Base-by-base conservation (phyloP, 208 protist genomes). In the Porcisia hertigi region DNA sequence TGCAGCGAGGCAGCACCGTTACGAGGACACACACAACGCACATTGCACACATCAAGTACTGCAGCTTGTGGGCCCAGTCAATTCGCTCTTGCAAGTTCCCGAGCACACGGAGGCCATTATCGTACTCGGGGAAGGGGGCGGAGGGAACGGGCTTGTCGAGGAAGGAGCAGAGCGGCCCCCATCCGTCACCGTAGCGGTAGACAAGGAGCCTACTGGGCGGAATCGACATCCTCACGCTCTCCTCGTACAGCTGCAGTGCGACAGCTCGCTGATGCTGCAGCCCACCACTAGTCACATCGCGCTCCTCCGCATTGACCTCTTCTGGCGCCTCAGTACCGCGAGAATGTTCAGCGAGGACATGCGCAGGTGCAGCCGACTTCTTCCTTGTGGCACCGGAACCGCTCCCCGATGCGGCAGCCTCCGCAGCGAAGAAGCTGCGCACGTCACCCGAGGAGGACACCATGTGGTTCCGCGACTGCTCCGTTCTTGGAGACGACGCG, bases 131-230 rank as follows among this genome's bases (percentile, higher is more conserved):
- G 67, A 94, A 96, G 8, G 88, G 82, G 30, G 79, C 74, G 36
- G 76, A 57, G 16, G 92, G 92, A 2, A 88, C 77, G 7, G 78
- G 45, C 72, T 89, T 90, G 34, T 87, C 92, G 0, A 96, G 84
- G 71, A 96, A 96, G 25, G 54, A 69, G 77, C 92, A 96, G 23
- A 96, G 80, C 14, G 88, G 86, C 75, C 83, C 85, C 89, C 92
- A 96, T 25, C 88, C 92, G 41, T 94, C 89, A 54, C 85, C 83
- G 74, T 89, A 71, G 69, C 81, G 84, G 73, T 90, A 92, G 58
- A 96, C 89, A 49, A 93, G 81, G 53, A 96, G 82, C 43, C 81
- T 67, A 11, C 57, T 73, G 30, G 75, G 47, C 1, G 88, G 86
- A 11, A 96, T 73, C 4, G 71, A 71, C 47, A 86, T 78, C 76